Percentiles rank a stretch among this genome's conserved stretches.
Conservation (phyloP, 2,329 filamentous ascomycete genomes). For the Karstenula rhodostoma region DNA sequence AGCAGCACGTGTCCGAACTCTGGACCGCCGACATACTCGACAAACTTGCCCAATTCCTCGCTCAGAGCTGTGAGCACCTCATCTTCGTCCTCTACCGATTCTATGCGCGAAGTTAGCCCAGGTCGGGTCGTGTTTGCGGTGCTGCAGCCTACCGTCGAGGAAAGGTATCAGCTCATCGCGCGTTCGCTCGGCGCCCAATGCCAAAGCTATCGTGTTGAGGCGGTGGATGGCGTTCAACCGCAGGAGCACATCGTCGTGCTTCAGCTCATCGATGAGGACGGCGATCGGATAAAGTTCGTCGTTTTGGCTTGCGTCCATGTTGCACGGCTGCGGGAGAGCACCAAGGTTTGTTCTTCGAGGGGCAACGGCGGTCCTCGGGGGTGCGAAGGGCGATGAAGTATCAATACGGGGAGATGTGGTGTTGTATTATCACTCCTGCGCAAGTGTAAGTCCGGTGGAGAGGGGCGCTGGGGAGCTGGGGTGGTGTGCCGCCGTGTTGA, state of each 20-base stretch:
- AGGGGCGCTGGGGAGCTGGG: constrained; percentile 30
- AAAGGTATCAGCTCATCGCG: constrained; percentile 99
- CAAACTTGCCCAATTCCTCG: constrained; percentile 94
- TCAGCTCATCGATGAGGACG: constrained; percentile 98
- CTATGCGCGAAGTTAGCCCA: constrained; percentile 61
- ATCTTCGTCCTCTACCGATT: constrained; percentile 98
- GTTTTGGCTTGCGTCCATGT: constrained; percentile 91
- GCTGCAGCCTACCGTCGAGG: constrained; percentile 77
- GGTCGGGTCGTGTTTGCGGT: neutral
- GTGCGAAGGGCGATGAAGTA: constrained; percentile 21
- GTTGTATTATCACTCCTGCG: constrained; percentile 16
- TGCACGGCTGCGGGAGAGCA: constrained; percentile 32
- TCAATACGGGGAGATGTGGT: constrained; percentile 15
- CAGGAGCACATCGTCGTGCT: constrained; percentile 99
- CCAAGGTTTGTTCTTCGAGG: constrained; percentile 25
- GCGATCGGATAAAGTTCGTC: constrained; percentile 99
- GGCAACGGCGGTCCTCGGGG: constrained; percentile 30
- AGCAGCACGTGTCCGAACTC: constrained; percentile 95
- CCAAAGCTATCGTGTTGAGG: constrained; percentile 96
- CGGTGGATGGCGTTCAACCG: constrained; percentile 98
- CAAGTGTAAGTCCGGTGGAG: constrained; percentile 33
- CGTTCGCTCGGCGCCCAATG: constrained; percentile 93
- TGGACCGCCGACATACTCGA: constrained; percentile 95
- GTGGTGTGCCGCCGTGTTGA: constrained; percentile 41
- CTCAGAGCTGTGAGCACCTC: constrained; percentile 97